Evolutionary conservation across 2,329 filamentous ascomycete genomes (phyloP), one percentile per base, ranked within the genome.

Genomic region (Diaporthe sp.): DNA sequence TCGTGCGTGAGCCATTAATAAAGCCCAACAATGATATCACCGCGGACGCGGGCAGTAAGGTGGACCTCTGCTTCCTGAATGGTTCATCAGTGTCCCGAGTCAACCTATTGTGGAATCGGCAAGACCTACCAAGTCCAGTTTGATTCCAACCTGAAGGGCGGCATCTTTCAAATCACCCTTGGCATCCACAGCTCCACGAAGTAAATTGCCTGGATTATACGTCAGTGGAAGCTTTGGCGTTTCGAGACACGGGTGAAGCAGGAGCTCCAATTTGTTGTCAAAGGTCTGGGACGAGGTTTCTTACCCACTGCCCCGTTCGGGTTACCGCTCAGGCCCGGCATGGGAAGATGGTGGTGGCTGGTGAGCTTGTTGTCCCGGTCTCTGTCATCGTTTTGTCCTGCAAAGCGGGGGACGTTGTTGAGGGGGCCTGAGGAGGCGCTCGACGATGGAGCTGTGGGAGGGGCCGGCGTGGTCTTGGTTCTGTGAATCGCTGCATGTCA

Each of bases 1-100:
- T 39, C 28, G 60, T 57, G 34, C 60, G 42, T 5, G 75, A 75
- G 7, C 57, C 53, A 5, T 67, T 70, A 91, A 81, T 91, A 91
- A 79, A 91, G 82, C 61, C 89, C 90, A 77, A 92, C 87, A 28
- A 88, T 87, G 79, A 92, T 91, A 81, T 92, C 90, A 86, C 90
- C 90, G 63, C 89, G 86, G 76, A 92, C 86, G 71, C 90, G 83
- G 67, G 90, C 90, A 25, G 90, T 92, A 77, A 92, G 82, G 81
- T 92, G 90, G 58, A 92, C 88, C 81, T 92, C 90, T 20, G 90
- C 90, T 81, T 92, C 90, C 63, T 67, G 25, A 15, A 39, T 9
- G 44, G 22, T 25, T 67, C 44, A 25, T 67, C 63, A 67, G 63
- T 37, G 44, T n/a, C 20, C 42, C 25, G 25, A 49, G 42, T 13